Base-by-base conservation (phyloP, 164 flowering plant species). In the Umbilicus rupestris region DNA sequence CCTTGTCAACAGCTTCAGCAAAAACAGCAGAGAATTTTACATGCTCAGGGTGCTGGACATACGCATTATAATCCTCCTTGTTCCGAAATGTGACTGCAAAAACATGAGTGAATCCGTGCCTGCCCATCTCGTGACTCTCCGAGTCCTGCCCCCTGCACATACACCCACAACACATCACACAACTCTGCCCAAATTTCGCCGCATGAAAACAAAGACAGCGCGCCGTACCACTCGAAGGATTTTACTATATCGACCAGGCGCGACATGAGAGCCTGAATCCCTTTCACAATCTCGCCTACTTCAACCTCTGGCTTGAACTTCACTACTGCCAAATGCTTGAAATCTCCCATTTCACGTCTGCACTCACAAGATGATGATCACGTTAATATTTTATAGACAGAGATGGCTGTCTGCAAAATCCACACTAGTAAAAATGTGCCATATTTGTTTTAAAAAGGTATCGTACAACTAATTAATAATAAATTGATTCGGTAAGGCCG, bases 101-200 rank as follows among this genome's bases (percentile, higher is more conserved):
- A 55, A 55, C 60, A 55, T 55, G 60, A 55, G 60, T 55, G 19
- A 55, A 55, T 14, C 60, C 60, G 12, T 55, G 60, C 33, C 60
- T 55, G 16, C 31, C 33, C 60, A 28, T 26, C 60, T 55, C 60
- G 5, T 28, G 31, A 19, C 60, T 28, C 33, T 55, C 60, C 60
- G 28, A 28, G 33, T 55, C 60, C 33, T 55, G 33, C 2, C 60
- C 60, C 57, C 57, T 50, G 29, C 57, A 50, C 29, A 50, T 7
- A 5, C 19, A 19, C 12, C 19, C 19, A 7, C 9, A 22, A 14
- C 20, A 20, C 57, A 50, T 50, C 6, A 50, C 10, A n/a, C 52
- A 47, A 35, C 37, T 35, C n/a, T n/a, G n/a, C n/a, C n/a, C n/a
- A n/a, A n/a, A n/a, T 50, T 20, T 50, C 11, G 9, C 12, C 14